Evolutionary conservation across 2,329 filamentous ascomycete species (phyloP), one percentile per base, ranked within the genome.

Genomic region (Pseudogymnoascus pannorum): DNA sequence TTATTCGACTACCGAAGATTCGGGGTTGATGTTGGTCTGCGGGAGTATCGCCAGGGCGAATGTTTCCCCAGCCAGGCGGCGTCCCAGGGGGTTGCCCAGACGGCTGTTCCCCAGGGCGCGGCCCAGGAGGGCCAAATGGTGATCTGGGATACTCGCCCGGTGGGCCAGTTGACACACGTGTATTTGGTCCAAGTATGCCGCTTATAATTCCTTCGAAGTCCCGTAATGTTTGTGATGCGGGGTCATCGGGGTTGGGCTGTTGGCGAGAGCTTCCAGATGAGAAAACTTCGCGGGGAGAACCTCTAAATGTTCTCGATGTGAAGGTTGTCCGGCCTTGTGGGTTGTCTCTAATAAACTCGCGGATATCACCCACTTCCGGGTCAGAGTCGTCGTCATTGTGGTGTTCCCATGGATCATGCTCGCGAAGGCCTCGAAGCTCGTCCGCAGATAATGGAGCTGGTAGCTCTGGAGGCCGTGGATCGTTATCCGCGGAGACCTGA

Each of bases 301-400:
- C 59, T 3, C 67, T 63, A 29, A 70, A 65, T 20, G 71, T 72
- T 61, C 67, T 67, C 1, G 66, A 63, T 33, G 71, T 65, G 16
- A 69, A 58, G 11, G 71, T 62, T 36, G 68, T 67, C 12, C 58
- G n/a, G 20, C 70, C 69, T 61, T 64, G 61, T 35, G 70, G 69
- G 40, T 69, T 66, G 60, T 67, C 67, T n/a, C 65, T 65, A 35
- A 72, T 59, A 63, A 69, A 68, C 57, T 85, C 78, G 22, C 84
- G 81, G 63, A 86, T 82, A 66, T 86, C 81, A 24, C 75, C 80
- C 66, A 85, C 82, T 12, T 84, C 83, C 1, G 82, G 82, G 62
- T 86, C 84, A 1, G 82, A 82, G 62, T 81, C 76, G 58, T 81
- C 76, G 58, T 75, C 71, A 57, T 75, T 73, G 54, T 40, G 62